These are phyloP conservation scores for Punctularia strigosozonata DNA, from an alignment of 768 basidiomycete genomes.

Conservation along the genomic window DNA sequence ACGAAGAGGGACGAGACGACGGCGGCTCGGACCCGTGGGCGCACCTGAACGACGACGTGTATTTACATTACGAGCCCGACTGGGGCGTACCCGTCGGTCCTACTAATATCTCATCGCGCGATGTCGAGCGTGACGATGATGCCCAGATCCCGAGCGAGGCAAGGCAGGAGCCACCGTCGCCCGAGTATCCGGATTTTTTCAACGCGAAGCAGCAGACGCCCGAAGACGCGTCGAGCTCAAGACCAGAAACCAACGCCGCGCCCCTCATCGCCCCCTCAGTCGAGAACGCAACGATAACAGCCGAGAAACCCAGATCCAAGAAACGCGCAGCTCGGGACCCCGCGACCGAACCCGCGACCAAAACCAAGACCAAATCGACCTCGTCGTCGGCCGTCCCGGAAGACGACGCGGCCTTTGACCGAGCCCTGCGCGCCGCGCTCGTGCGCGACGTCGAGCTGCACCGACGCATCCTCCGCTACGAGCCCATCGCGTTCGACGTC, in stretches of 20 bases:
- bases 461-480: conserved; percentile 50
- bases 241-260: not conserved
- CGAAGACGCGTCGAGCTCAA: not conserved
- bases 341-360: conserved; percentile 8
- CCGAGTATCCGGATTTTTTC: conserved; percentile 6
- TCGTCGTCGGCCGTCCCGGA: no score
- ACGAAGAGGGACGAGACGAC: no score
- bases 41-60: conserved; percentile 21
- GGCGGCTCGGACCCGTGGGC: no score
- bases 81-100: not conserved
- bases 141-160: no score
- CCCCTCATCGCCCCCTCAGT: not conserved
- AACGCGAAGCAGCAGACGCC: conserved; percentile 1
- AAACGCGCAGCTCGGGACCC: no score
- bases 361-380: conserved; percentile 1
- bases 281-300: not conserved
- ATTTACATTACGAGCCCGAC: conserved; percentile 24
- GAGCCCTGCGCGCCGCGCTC: conserved; percentile 29
- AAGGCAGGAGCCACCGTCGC: not conserved
- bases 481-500: conserved; percentile 51
- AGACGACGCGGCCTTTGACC: conserved; percentile 29
- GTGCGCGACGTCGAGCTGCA: conserved; percentile 34
- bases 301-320: no score
- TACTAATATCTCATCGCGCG: not conserved
- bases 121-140: not conserved